Base-by-base conservation (phyloP, 192 early-diverging fungal genomes). In the Gigaspora rosea region DNA sequence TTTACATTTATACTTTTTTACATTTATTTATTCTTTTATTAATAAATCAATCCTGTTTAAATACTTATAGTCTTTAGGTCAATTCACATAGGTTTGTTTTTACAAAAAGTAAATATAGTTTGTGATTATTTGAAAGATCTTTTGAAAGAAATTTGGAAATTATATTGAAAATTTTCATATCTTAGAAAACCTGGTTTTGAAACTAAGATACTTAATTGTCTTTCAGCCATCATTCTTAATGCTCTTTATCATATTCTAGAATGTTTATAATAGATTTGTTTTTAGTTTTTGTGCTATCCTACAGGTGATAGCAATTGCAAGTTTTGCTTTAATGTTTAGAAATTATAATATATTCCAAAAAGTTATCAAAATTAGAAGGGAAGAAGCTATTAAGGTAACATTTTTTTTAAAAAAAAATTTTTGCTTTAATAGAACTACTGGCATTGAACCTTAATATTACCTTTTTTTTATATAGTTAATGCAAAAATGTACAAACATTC, bases 301-400 rank as follows among this genome's bases (percentile, higher is more conserved):
- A n/a, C 97, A 99, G 87, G 92, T 97, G 18, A 98, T 98, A 97
- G 98, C 98, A 13, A 94, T 99, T 78, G 92, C 98, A 35, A 94
- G 96, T 2, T 82, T 99, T 20, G 86, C 89, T 33, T 73, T 94
- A 65, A 92, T 96, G 66, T 97, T 93, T 82, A 94, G 95, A 84
- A 97, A 97, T 82, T 81, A 90, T 57, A 81, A 85, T 52, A 82
- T 98, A 16, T 97, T 94, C 77, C 77, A 66, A 9, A 85, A 83
- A 62, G 91, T 91, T 48, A 92, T 95, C 74, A 99, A 99, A 86
- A 98, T 98, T 79, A 93, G 97, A 76, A 95, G 93, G 82, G 93
- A 92, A 50, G 90, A 93, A 82, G 88, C 93, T 35, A 84, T 95
- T 33, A 88, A 88, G 80, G 78, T 95, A 59, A 94, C 20, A 18